A percentile compares a stretch with the other conserved stretches of the same genome.
Conservation (phyloP, 208 protist species). For the Vickermania spadyakhi region DNA sequence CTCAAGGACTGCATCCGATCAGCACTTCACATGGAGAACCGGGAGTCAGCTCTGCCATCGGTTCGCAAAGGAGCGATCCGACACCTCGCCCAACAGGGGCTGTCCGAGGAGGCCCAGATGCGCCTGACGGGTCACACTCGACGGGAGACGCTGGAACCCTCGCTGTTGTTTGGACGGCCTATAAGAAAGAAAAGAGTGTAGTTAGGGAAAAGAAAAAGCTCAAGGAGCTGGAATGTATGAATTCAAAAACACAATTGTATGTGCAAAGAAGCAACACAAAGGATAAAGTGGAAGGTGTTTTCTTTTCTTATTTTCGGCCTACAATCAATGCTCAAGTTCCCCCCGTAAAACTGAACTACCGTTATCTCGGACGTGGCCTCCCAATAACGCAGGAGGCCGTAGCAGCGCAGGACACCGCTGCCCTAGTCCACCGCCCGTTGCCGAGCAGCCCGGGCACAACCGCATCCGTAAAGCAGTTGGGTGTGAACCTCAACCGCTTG, state of each 20-base stretch:
- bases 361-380: background rate
- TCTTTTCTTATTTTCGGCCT: too few species aligned
- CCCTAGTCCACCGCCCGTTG: background rate
- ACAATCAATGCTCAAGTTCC: too few species aligned
- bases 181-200: too few species aligned
- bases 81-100: background rate
- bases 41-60: background rate
- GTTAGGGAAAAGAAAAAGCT: too few species aligned
- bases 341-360: too few species aligned
- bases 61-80: background rate
- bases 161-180: too few species aligned
- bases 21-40: background rate
- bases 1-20: background rate
- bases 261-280: too few species aligned
- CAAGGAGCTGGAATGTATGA: too few species aligned
- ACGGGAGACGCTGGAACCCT: background rate
- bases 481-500: too few species aligned
- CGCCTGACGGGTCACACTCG: background rate
- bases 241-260: too few species aligned
- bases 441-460: background rate
- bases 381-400: background rate
- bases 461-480: too few species aligned
- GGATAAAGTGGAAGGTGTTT: too few species aligned
- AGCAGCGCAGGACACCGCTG: background rate
- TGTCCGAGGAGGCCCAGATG: background rate